A percentile compares a stretch with the other conserved stretches of the same genome.
Conservation (phyloP, 2,329 filamentous ascomycete genomes). For the Dryadomyces quercus-mongolicae region DNA sequence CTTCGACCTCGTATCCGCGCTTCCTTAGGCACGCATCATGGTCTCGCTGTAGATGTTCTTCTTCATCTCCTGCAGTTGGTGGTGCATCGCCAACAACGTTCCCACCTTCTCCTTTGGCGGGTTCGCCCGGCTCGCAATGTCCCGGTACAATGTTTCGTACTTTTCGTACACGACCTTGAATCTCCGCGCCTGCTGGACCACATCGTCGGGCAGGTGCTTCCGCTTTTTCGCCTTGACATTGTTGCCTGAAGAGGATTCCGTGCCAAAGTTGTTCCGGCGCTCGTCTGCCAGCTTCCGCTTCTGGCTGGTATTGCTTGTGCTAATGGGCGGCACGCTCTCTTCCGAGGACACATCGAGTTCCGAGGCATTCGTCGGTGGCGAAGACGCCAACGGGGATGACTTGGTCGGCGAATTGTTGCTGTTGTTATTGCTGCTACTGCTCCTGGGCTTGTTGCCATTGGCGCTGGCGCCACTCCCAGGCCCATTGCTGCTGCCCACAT, state of each 20-base stretch:
- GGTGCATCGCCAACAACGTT: conserved; percentile 41
- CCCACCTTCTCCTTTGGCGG: conserved; percentile 39
- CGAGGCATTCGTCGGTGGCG: conserved; percentile 52
- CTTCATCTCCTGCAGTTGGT: conserved; percentile 44
- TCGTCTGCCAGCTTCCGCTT: conserved; percentile 29
- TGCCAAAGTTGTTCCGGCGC: conserved; percentile 8
- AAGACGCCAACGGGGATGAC: conserved; percentile 53
- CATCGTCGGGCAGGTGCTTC: conserved; percentile 29
- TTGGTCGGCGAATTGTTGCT: conserved; percentile 42
- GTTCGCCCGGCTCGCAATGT: conserved; percentile 37
- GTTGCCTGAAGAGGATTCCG: conserved; percentile 15
- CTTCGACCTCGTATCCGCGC: not conserved
- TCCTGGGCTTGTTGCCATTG: conserved; percentile 6
- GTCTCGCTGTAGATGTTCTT: conserved; percentile 40
- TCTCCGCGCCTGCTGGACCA: conserved; percentile 38
- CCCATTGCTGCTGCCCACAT: conserved; percentile 16
- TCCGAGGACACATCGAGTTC: conserved; percentile 35
- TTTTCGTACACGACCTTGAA: conserved; percentile 45
- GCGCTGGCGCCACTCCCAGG: conserved; percentile 9
- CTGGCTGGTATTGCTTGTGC: conserved; percentile 19
- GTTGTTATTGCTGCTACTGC: conserved; percentile 21
- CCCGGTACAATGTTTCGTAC: conserved; percentile 44
- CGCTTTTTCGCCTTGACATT: conserved; percentile 10
- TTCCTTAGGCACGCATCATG: conserved; percentile 6
- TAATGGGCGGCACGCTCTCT: conserved; percentile 15